Conservation (phyloP, 108 stramenopile genomes). For the Chaetoceros tenuissimus region DNA sequence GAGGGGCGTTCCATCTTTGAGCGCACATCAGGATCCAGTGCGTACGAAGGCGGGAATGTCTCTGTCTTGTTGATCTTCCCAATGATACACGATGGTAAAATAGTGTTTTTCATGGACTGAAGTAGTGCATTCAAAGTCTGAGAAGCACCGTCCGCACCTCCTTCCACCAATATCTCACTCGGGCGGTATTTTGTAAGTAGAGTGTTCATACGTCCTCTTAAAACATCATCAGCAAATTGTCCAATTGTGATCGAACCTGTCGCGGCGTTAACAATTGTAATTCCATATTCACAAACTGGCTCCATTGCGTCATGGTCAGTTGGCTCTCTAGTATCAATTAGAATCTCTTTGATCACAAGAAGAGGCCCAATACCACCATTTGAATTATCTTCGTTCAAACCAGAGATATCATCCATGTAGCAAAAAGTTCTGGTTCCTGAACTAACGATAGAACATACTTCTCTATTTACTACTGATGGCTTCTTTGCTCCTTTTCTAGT, state of each 20-base stretch:
- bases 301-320: constrained; percentile 26
- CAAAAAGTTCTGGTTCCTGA: constrained; percentile 92
- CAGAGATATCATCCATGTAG: constrained; percentile 72
- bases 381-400: constrained; percentile 22
- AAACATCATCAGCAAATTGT: constrained; percentile 94
- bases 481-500: constrained; percentile 45
- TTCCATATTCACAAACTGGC: constrained; percentile 88
- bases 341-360: constrained; percentile 69
- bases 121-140: constrained; percentile 32
- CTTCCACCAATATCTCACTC: constrained; percentile 71
- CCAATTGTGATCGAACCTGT: constrained; percentile 83
- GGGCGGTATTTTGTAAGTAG: constrained; percentile 74
- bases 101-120: constrained; percentile 18
- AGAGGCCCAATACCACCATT: constrained; percentile 50
- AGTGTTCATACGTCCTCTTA: constrained; percentile 89
- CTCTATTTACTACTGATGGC: constrained; percentile 87
- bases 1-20: constrained; percentile 36
- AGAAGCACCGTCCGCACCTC: constrained; percentile 42
- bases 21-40: constrained; percentile 43
- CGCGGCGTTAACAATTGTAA: constrained; percentile 87
- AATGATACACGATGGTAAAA: constrained; percentile 20
- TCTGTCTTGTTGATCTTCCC: constrained; percentile 39
- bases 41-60: constrained; percentile 65
- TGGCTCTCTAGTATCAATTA: constrained; percentile 15
- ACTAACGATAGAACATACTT: constrained; percentile 85